Conservation (phyloP, 2,329 filamentous ascomycete species). For the Cladosporium velox region DNA sequence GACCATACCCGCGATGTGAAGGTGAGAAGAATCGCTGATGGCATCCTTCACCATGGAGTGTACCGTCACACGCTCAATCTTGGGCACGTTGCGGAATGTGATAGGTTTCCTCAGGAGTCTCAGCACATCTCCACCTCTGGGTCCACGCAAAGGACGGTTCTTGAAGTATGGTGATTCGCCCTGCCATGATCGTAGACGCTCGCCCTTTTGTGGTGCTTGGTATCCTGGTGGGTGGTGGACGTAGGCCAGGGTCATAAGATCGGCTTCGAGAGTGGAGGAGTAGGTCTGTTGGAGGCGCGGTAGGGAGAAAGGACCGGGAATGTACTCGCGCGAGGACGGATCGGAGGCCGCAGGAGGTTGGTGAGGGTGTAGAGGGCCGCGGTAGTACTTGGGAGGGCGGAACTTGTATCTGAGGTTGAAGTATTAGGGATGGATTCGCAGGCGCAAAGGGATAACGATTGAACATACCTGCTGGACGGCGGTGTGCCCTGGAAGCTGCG, state of each 20-base stretch:
- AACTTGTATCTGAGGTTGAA: slow-evolving; percentile 71
- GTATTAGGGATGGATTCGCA: slow-evolving; percentile 22
- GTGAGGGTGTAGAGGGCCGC: slow-evolving; percentile 88
- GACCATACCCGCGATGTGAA: slow-evolving; percentile 82
- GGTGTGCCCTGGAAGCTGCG: slow-evolving; percentile 45
- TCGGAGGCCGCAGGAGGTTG: slow-evolving; percentile 86
- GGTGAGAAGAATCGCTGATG: slow-evolving; percentile 67
- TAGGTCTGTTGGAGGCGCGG: slow-evolving; percentile 89
- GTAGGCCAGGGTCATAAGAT: slow-evolving; percentile 88
- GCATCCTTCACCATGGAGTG: slow-evolving; percentile 72
- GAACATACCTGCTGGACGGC: slow-evolving; percentile 55
- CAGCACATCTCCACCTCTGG: slow-evolving; percentile 74
- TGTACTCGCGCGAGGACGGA: slow-evolving; percentile 82
- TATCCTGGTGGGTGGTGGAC: slow-evolving; percentile 80
- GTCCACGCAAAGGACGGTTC: slow-evolving; percentile 81
- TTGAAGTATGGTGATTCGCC: slow-evolving; percentile 92
- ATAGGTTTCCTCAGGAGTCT: slow-evolving; percentile 66
- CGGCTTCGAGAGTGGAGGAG: slow-evolving; percentile 79
- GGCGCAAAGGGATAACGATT: background rate
- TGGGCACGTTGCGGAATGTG: slow-evolving; percentile 82
- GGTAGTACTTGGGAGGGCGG: slow-evolving; percentile 90
- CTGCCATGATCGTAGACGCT: slow-evolving; percentile 81
- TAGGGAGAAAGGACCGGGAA: slow-evolving; percentile 86
- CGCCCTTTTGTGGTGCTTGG: slow-evolving; percentile 55
- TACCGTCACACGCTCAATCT: slow-evolving; percentile 77